Base-by-base conservation (phyloP, 2,329 filamentous ascomycete species). In the Colletotrichum liaoningense region DNA sequence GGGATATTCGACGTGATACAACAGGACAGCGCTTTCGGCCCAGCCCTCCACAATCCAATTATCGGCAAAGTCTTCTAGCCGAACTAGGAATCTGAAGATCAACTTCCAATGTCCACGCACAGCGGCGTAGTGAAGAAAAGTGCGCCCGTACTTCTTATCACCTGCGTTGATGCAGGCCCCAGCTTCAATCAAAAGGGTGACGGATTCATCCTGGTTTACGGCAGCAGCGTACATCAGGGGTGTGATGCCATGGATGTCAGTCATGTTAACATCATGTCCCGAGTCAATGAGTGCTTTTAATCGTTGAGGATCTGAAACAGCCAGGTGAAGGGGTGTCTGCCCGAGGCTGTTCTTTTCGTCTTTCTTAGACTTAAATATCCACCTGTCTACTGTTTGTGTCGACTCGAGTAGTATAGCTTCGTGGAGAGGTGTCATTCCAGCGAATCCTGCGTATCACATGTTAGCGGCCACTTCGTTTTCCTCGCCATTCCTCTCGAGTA, bases 181-280 rank as follows among this genome's bases (percentile, higher is more conserved):
- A 0, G 49, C 8, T 8, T 63, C 22, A 4, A 72, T 9, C 0
- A 72, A 28, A 4, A 63, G 33, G 3, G 2, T 19, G n/a, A 52
- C 9, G 6, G 69, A 46, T 0, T 63, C 33, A 0, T 35, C 49
- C 3, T 38, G 16, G 9, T 68, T 30, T 4, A 1, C 4, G 0
- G 54, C 57, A 5, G 63, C 69, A 9, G 69, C 64, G 30, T 72
- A 72, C 64, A 72, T 72, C 3, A 72, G 35, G 0, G 69, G 63
- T 9, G 64, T 72, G 0, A 42, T 68, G 1, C 69, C 69, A 22
- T 52, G 57, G 1, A 24, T 56, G 4, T 72, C 69, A n/a, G 19
- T 1, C 1, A 35, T 65, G n/a, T 68, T 7, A 0, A 68, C 1
- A 0, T 68, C 22, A 26, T 57, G 49, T 1, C 38, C 52, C 1